Conservation (phyloP, 352 stramenopile genomes). For the Phytophthora syringae region DNA sequence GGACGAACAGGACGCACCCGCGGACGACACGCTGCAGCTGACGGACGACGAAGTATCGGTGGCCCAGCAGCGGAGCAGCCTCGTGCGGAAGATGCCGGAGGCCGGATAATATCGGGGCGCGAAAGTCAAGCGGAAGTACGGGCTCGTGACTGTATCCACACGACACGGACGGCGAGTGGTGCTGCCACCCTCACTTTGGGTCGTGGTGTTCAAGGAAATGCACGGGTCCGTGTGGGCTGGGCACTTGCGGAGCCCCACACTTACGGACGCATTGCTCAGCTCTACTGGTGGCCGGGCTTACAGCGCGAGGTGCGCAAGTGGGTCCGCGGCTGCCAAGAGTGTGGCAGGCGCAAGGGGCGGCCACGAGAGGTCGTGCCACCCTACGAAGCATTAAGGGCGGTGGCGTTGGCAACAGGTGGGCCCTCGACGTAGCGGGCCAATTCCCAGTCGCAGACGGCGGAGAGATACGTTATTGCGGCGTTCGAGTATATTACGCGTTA, state of each 20-base stretch:
- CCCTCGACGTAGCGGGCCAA: background rate
- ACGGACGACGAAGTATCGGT: too few relatives aligned
- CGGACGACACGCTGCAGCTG: too few relatives aligned
- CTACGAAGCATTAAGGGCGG: background rate
- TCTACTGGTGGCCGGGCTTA: too few relatives aligned
- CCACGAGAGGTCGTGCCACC: background rate
- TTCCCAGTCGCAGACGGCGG: background rate
- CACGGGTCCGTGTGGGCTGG: slow-evolving; percentile 5
- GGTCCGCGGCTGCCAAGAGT: background rate
- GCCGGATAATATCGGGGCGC: too few relatives aligned
- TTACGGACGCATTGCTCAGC: background rate
- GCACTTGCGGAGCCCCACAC: background rate
- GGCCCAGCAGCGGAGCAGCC: too few relatives aligned
- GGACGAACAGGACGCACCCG: too few relatives aligned
- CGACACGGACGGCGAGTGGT: background rate
- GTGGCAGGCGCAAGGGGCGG: background rate
- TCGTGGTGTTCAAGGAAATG: background rate
- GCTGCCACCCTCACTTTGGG: background rate
- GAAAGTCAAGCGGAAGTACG: too few relatives aligned
- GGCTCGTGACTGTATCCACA: too few relatives aligned
- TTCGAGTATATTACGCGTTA: background rate
- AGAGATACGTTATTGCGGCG: background rate
- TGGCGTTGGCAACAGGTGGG: background rate
- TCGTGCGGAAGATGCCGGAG: too few relatives aligned
- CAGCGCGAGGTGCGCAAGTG: background rate